These are phyloP conservation scores for Rhizoclosmatium sp. DNA, from an alignment of 192 early-diverging fungal genomes.

Conservation along the genomic window DNA sequence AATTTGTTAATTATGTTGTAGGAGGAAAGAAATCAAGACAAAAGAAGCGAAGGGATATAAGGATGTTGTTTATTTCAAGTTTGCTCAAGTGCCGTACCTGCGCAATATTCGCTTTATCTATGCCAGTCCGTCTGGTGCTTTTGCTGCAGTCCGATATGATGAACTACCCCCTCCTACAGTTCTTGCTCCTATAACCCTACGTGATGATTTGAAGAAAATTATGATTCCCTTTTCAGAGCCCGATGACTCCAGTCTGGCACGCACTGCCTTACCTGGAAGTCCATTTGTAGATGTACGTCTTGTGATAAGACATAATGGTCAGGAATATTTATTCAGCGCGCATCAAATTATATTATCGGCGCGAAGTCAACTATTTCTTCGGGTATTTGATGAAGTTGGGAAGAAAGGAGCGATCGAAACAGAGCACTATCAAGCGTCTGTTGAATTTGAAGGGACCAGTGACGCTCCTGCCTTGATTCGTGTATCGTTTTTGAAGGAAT, in stretches of 20 bases:
- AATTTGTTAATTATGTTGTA: constrained; percentile 1
- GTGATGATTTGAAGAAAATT: constrained; percentile 48
- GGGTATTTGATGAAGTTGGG: constrained; percentile 8
- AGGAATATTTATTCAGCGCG: constrained; percentile 32
- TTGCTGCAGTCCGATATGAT: constrained; percentile 69
- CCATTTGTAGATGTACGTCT: constrained; percentile 9
- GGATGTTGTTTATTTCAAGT: constrained; percentile 59
- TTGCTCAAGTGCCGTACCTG: constrained; percentile 59
- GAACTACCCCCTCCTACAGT: constrained; percentile 41
- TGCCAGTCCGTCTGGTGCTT: constrained; percentile 69
- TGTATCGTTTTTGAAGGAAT: background rate
- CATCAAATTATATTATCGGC: constrained; percentile 44
- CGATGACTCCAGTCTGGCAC: background rate
- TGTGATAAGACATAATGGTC: background rate
- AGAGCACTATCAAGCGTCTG: background rate
- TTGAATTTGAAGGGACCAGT: background rate
- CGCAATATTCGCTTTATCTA: constrained; percentile 66
- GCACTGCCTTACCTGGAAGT: background rate
- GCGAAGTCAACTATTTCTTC: constrained; percentile 26
- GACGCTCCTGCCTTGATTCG: background rate
- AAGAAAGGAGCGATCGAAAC: background rate
- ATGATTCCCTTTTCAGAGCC: constrained; percentile 20
- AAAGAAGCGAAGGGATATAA: constrained; percentile 29
- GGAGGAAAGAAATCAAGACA: constrained; percentile 41
- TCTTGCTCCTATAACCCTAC: constrained; percentile 38